These are phyloP conservation scores for Curvularia hawaiiensis DNA, from an alignment of 2,329 filamentous ascomycete species.

Conservation along the genomic window DNA sequence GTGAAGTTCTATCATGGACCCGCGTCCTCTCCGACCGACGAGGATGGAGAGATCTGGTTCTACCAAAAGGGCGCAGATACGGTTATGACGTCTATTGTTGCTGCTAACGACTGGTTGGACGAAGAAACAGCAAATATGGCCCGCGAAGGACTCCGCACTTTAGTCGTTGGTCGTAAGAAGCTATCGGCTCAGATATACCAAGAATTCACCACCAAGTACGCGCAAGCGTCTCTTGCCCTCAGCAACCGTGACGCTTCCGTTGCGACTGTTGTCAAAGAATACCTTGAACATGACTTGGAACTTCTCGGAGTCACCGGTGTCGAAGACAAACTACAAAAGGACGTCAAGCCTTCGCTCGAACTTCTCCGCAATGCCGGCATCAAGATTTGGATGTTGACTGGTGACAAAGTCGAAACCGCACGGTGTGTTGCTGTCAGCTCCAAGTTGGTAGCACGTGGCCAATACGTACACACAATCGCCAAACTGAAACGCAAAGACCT, in stretches of 20 bases:
- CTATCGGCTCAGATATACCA: conserved; percentile 79
- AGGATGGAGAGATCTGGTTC: conserved; percentile 88
- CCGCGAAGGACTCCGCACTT: conserved; percentile 87
- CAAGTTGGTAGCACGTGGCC: conserved; percentile 89
- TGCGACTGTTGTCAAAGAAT: conserved; percentile 76
- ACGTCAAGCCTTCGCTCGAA: conserved; percentile 95
- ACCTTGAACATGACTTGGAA: conserved; percentile 87
- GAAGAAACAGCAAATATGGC: conserved; percentile 99
- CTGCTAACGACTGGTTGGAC: conserved; percentile 96
- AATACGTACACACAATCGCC: conserved; percentile 93
- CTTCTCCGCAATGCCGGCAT: conserved; percentile 95
- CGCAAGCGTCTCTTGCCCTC: conserved; percentile 80
- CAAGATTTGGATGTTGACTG: conserved; percentile 99
- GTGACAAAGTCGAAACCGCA: conserved; percentile 97
- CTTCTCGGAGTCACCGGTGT: conserved; percentile 97
- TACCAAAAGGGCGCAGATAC: conserved; percentile 98
- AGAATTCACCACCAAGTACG: conserved; percentile 76
- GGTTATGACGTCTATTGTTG: conserved; percentile 95
- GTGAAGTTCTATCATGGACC: conserved; percentile 72
- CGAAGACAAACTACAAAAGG: conserved; percentile 93
- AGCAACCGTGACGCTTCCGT: conserved; percentile 81
- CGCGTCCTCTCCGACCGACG: conserved; percentile 51
- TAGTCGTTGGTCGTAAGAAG: conserved; percentile 92
- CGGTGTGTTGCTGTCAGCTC: conserved; percentile 94
- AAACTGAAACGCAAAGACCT: conserved; percentile 83